These are phyloP conservation scores for Botrytis paeoniae DNA, from an alignment of 2,329 filamentous ascomycete species.

Conservation along the genomic window DNA sequence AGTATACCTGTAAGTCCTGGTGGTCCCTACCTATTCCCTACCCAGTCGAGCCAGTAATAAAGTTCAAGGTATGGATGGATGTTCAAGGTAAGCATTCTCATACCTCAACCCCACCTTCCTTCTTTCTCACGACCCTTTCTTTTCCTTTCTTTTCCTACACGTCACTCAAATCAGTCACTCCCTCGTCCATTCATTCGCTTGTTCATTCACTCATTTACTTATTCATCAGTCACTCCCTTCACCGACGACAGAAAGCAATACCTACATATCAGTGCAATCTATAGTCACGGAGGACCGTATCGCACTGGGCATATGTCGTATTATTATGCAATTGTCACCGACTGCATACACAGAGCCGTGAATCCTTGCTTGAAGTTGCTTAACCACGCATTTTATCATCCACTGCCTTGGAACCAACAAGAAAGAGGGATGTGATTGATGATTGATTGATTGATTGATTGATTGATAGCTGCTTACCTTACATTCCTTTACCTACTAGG, in stretches of 20 bases:
- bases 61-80: neutral
- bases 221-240: neutral
- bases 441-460: neutral
- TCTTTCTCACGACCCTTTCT: neutral
- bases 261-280: neutral
- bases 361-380: conserved; percentile 8
- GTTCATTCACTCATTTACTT: neutral
- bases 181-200: neutral
- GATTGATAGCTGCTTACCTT: neutral
- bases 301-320: neutral
- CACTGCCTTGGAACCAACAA: conserved; percentile 5
- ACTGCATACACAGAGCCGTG: neutral
- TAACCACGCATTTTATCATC: neutral
- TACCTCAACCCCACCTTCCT: neutral
- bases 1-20: neutral
- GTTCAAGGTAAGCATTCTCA: neutral
- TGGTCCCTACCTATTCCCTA: neutral
- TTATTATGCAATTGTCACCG: neutral
- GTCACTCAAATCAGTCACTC: neutral
- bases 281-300: neutral
- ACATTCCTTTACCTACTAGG: neutral
- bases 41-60: neutral
- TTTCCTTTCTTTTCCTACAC: neutral
- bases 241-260: neutral
- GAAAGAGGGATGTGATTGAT: neutral